Conservation (phyloP, 2,329 filamentous ascomycete species). For the Penicillium sp. region DNA sequence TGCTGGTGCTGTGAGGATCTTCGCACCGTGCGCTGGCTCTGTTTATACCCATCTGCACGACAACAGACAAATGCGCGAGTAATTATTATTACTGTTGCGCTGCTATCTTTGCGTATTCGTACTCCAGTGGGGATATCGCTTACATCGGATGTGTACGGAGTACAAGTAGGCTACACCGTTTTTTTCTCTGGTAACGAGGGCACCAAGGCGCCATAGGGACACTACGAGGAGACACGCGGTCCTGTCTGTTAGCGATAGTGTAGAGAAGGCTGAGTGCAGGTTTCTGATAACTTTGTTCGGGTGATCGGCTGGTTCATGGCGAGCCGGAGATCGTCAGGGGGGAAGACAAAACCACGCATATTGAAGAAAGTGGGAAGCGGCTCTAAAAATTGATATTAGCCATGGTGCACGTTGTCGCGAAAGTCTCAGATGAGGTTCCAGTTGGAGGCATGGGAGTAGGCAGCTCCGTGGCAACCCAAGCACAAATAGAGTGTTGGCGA, state of each 20-base stretch:
- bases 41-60: background rate
- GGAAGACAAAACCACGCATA: constrained; percentile 4
- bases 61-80: background rate
- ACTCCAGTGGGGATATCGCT: background rate
- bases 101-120: background rate
- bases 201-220: background rate
- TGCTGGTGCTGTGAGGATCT: background rate
- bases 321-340: constrained; percentile 6
- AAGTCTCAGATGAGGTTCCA: background rate
- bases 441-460: no score
- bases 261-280: background rate
- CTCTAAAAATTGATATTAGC: background rate
- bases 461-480: background rate
- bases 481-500: background rate
- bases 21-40: background rate
- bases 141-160: background rate
- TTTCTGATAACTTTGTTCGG: background rate
- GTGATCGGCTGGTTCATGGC: constrained; percentile 5
- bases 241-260: background rate
- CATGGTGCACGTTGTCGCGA: no score
- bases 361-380: background rate
- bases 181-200: background rate
- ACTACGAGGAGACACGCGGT: background rate
- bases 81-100: background rate
- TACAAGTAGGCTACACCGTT: constrained; percentile 1